Evolutionary conservation across 1,139 yeast species (phyloP).

Genomic region (Yamadazyma triangularis): DNA sequence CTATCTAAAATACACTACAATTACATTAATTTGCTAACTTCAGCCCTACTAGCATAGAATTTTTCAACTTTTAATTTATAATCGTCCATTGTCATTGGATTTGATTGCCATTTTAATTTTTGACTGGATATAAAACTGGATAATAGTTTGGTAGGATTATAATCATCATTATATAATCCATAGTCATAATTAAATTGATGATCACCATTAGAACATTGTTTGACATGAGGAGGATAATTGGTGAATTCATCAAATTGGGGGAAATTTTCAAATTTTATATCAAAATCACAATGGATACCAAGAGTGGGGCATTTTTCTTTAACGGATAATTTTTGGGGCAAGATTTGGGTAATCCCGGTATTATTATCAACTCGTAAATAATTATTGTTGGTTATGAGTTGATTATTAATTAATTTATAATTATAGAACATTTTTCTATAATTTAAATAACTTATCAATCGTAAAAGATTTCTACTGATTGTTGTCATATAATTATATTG

Average conservation of each 20-base stretch:
- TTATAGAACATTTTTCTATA: constrained; percentile 23
- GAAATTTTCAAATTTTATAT: constrained; percentile 17
- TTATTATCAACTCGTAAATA: constrained; percentile 18
- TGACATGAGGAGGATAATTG: constrained; percentile 9
- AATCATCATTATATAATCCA: constrained; percentile 25
- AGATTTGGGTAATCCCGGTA: constrained; percentile 15
- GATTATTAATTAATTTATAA: constrained; percentile 17
- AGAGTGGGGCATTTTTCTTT: too few relatives aligned
- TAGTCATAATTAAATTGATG: constrained; percentile 17
- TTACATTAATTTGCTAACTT: constrained; percentile 12
- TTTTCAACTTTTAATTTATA: constrained; percentile 17
- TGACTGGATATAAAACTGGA: constrained; percentile 12
- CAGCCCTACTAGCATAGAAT: constrained; percentile 20
- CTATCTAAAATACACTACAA: not conserved
- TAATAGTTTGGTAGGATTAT: constrained; percentile 20
- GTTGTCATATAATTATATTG: constrained; percentile 16
- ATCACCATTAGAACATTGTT: not conserved
- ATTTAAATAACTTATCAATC: constrained; percentile 28
- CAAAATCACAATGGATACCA: constrained; percentile 8
- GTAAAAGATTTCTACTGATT: constrained; percentile 17
- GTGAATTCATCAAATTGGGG: constrained; percentile 20
- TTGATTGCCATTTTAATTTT: constrained; percentile 14
- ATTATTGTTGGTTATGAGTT: constrained; percentile 16
- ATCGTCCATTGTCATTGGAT: constrained; percentile 14
- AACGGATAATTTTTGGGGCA: constrained; percentile 21